Base-by-base conservation (phyloP, 1,139 yeast genomes). In the Suhomyces terraborum region DNA sequence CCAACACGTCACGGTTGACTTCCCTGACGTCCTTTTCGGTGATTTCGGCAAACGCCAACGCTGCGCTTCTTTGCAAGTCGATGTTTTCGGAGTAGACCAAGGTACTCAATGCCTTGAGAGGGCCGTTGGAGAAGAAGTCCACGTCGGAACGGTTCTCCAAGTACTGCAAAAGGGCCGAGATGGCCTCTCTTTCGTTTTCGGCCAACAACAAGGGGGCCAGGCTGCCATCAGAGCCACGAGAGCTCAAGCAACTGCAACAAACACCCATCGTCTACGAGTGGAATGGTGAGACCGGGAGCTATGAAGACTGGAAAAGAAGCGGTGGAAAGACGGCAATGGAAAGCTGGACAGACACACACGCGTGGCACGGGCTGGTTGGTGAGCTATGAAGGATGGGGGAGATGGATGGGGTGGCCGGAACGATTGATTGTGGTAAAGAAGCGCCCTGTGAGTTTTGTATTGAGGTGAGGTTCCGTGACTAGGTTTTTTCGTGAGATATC, bases 101-200 rank as follows among this genome's bases (percentile, higher is more conserved):
- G 0, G 97, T 93, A 44, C 94, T 85, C 49, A 93, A 75, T 3
- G 98, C 97, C 51, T 88, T 78, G 42, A 93, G 73, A 0, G 95
- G 95, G 0, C 91, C 91, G 49, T 94, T 94, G 34, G 93, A 84
- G 67, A 91, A 93, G 58, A 94, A 89, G 64, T 93, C 98, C 41
- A 88, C 91, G 40, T 87, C 95, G 13, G 84, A 77, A 32, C 78
- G 61, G 65, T 91, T 91, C 59, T 93, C 98, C 51, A 93, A 75
- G 62, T 86, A 93, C 53, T 89, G 93, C 47, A 93, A 73, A 43
- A 93, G 74, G 4, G 94, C 88, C 4, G 96, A 83, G 37, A 93
- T 95, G 29, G 98, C 98, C 56, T 88, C 97, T 46, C 98, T 77
- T 66, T 93, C 99, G 58, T 91, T 89, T 58, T 93, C 98, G n/a